Evolutionary conservation across 2,329 filamentous ascomycete genomes (phyloP), one percentile per base, ranked within the genome.

Genomic region (Cercospora sesami): DNA sequence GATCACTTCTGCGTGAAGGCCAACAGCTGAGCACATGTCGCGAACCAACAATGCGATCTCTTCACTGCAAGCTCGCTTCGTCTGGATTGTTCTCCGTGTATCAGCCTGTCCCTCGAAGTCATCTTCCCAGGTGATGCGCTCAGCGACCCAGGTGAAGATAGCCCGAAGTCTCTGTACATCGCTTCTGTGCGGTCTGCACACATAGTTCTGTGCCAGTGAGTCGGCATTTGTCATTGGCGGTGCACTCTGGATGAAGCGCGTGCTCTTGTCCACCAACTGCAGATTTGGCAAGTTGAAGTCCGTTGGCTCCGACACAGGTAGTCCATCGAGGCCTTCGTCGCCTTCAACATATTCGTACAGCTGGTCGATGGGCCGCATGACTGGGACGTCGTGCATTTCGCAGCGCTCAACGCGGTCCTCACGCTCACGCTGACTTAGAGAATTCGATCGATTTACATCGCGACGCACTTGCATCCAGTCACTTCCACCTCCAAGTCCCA

Each of bases 401-500:
- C 94, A 97, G 64, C 94, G 87, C 75, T 99, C 94, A 53, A 88
- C 90, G 64, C 94, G 86, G 77, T 99, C 95, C 45, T 89, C 85
- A 21, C 90, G 87, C 81, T 99, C 95, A 72, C 94, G 95, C 69
- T 89, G 90, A 79, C 94, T 97, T 42, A 97, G 84, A 0, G 94
- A 95, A 76, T 97, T 98, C 3, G 94, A 96, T 39, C 95, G 88
- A 79, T 99, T 98, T 58, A 99, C 91, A 79, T 99, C 96, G 57
- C 95, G 89, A 39, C 95, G 90, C 23, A 98, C 93, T 78, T 98
- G 94, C n/a, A 99, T 93, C 94, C 95, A 99, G 78, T 98, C 94
- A 14, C 91, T 86, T 1, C 84, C 82, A 66, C 80, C 83, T 73
- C 81, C 86, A 6, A 91, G 79, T 2, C 91, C 92, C 86, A 91